These are phyloP conservation scores for Kluyveromyces marxianus DNA, from an alignment of 1,139 yeast species.

Conservation along the genomic window DNA sequence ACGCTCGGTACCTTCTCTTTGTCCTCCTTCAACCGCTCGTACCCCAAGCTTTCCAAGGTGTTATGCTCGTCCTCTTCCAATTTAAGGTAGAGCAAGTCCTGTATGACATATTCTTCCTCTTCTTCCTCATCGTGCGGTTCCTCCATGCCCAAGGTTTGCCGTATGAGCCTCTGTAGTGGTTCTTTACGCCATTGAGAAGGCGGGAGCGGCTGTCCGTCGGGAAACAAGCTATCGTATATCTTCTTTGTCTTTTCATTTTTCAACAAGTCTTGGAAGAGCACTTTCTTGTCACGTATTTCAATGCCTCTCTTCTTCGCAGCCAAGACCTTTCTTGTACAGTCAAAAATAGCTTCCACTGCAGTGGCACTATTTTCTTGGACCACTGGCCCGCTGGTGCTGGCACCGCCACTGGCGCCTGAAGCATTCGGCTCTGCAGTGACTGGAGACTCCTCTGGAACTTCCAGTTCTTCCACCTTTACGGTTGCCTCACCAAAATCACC, in stretches of 20 bases:
- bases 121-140: slow-evolving; percentile 1
- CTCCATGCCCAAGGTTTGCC: background rate
- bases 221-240: background rate
- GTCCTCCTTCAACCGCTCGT: slow-evolving; percentile 11
- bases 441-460: background rate
- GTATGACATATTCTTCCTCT: slow-evolving; percentile 1
- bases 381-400: background rate
- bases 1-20: slow-evolving; percentile 12
- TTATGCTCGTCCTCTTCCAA: slow-evolving; percentile 13
- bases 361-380: slow-evolving; percentile 4
- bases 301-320: background rate
- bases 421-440: background rate
- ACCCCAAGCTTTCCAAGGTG: slow-evolving; percentile 15
- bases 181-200: background rate
- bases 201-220: slow-evolving; percentile 1
- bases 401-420: background rate
- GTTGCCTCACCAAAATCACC: slow-evolving; percentile 29
- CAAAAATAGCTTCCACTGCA: background rate
- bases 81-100: slow-evolving; percentile 1
- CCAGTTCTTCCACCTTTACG: slow-evolving; percentile 1
- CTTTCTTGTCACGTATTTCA: background rate
- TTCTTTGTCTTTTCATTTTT: background rate
- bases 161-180: background rate
- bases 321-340: background rate
- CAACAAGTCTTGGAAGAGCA: background rate